Conservation (phyloP, 768 basidiomycete genomes). For the Boletus vermiculosoides region DNA sequence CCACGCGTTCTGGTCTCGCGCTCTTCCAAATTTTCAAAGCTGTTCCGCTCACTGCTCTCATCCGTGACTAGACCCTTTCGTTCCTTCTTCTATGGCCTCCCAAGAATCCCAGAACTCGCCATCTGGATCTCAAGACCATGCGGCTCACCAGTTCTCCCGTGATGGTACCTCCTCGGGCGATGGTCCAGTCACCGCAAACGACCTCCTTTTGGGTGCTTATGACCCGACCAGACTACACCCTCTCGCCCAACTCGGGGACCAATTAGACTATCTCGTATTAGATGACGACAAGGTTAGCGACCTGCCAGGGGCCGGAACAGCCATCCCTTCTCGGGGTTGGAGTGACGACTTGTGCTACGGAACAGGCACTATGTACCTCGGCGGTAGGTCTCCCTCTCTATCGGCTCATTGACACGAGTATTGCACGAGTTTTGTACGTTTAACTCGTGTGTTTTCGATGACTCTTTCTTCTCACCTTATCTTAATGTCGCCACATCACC, state of each 20-base stretch:
- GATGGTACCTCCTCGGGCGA: slow-evolving; percentile 42
- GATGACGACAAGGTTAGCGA: slow-evolving; percentile 96
- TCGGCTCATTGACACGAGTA: slow-evolving; percentile 49
- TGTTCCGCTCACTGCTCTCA: slow-evolving; percentile 18
- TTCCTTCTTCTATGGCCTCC: slow-evolving; percentile 29
- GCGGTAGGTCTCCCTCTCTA: slow-evolving; percentile 76
- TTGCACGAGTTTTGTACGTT: slow-evolving; percentile 46
- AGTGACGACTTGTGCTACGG: slow-evolving; percentile 99
- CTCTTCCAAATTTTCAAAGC: slow-evolving; percentile 30
- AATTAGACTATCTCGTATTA: slow-evolving; percentile 91
- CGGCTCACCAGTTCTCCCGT: slow-evolving; percentile 46
- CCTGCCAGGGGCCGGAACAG: slow-evolving; percentile 85
- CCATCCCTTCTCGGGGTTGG: slow-evolving; percentile 95
- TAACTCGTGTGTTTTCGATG: slow-evolving; percentile 46
- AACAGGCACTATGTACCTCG: slow-evolving; percentile 97
- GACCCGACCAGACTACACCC: slow-evolving; percentile 94
- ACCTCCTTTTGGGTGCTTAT: slow-evolving; percentile 83
- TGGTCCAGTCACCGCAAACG: slow-evolving; percentile 74
- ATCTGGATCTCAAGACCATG: slow-evolving; percentile 45
- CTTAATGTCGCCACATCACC: slow-evolving; percentile 51
- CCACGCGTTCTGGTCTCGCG: slow-evolving; percentile 24
- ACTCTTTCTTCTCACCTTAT: slow-evolving; percentile 66
- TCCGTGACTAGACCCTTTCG: slow-evolving; percentile 17
- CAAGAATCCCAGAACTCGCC: slow-evolving; percentile 23
- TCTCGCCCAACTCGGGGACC: slow-evolving; percentile 86